phyloP scores from a whole-genome alignment of 2,329 filamentous ascomycete genomes.

The Thelonectria olida region DNA sequence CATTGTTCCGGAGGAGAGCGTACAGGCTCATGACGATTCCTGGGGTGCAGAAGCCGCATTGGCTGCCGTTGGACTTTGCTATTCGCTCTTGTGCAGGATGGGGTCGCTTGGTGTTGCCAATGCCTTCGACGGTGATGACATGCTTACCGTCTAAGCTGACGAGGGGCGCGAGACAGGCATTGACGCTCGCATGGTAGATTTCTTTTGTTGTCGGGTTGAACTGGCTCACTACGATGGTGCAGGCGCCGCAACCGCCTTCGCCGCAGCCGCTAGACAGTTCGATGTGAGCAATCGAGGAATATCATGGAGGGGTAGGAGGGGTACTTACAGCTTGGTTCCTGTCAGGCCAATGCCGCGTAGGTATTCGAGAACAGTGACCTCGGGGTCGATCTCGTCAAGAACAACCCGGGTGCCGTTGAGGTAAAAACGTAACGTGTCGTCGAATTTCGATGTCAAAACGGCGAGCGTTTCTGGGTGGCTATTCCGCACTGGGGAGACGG shows the following conservation, averaged over 20 bases:
- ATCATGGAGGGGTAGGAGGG: no score
- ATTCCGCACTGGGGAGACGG: constrained; percentile 59
- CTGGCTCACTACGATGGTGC: constrained; percentile 94
- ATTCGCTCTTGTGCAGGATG: constrained; percentile 93
- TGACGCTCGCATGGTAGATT: constrained; percentile 96
- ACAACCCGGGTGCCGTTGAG: constrained; percentile 92
- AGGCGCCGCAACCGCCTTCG: constrained; percentile 96
- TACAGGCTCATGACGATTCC: constrained; percentile 99
- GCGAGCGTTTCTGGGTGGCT: constrained; percentile 45
- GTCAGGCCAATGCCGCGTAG: constrained; percentile 91
- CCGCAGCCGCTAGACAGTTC: constrained; percentile 75
- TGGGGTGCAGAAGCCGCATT: constrained; percentile 94
- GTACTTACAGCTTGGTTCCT: constrained; percentile 81
- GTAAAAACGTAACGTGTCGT: constrained; percentile 91
- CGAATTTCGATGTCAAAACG: constrained; percentile 76
- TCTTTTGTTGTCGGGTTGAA: constrained; percentile 90
- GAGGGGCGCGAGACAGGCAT: constrained; percentile 92
- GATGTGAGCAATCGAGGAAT: constrained; percentile 12
- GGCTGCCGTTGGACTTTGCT: constrained; percentile 89
- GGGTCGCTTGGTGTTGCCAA: constrained; percentile 85
- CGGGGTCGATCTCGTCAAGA: constrained; percentile 87
- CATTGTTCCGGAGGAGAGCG: constrained; percentile 86
- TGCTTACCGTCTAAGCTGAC: constrained; percentile 97
- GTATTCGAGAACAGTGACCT: constrained; percentile 92
- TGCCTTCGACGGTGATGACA: constrained; percentile 96